These are phyloP conservation scores for Paramecium caudatum DNA, from an alignment of 73 alveolate genomes.

Conservation along the genomic window DNA sequence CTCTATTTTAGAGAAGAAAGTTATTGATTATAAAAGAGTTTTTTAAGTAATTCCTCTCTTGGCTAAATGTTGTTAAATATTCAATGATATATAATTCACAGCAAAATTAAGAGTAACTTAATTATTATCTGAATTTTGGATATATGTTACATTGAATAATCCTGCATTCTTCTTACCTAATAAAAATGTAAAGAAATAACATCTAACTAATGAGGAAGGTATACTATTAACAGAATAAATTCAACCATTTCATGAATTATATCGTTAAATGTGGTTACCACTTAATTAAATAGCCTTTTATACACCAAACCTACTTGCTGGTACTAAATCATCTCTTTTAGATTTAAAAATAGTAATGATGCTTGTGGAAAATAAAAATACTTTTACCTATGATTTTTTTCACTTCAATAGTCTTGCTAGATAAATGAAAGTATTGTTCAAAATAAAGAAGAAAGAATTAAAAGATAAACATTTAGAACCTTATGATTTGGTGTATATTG, in stretches of 20 bases:
- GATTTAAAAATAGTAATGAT: conserved; percentile 35
- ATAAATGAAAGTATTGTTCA: conserved; percentile 5
- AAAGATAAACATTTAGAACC: conserved; percentile 38
- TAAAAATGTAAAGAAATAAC: not conserved
- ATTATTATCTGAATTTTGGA: conserved; percentile 55
- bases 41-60: conserved; percentile 45
- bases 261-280: not conserved
- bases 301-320: conserved; percentile 42
- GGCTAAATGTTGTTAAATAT: conserved; percentile 47
- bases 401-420: not conserved
- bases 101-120: not conserved
- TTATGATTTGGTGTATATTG: not conserved
- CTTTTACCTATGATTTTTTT: conserved; percentile 28
- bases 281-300: conserved; percentile 34
- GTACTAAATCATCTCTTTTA: conserved; percentile 2
- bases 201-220: conserved; percentile 30
- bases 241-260: not conserved
- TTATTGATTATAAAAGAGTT: conserved; percentile 37
- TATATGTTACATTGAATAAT: conserved; percentile 9
- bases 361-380: conserved; percentile 24
- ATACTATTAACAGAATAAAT: not conserved
- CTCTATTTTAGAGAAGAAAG: conserved; percentile 52
- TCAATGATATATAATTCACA: not conserved
- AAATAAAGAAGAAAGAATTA: conserved; percentile 30
- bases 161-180: conserved; percentile 32